Evolutionary conservation across 2,329 filamentous ascomycete species (phyloP).

Genomic region (Basipetospora chlamydospora): DNA sequence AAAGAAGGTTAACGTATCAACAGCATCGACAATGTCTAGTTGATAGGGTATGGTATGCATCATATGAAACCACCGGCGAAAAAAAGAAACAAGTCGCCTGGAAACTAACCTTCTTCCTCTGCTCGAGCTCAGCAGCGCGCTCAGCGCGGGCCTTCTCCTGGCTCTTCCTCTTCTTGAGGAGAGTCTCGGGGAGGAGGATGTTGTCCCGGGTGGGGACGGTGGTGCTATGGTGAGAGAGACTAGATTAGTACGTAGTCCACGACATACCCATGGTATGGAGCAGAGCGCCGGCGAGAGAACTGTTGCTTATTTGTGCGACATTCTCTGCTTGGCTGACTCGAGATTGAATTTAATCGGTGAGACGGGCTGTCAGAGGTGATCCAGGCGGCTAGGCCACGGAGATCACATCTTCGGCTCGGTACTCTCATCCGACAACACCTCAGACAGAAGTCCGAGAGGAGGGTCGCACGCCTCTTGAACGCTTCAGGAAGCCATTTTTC

Average conservation of each 20-base stretch:
- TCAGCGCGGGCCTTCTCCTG: constrained; percentile 98
- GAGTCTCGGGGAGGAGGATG: constrained; percentile 95
- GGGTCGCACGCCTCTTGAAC: not conserved
- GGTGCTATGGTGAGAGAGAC: constrained; percentile 52
- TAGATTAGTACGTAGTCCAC: constrained; percentile 71
- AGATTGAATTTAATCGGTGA: constrained; percentile 74
- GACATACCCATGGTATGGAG: constrained; percentile 47
- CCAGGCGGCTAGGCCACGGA: too few species aligned
- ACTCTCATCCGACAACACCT: constrained; percentile 68
- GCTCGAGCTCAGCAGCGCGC: constrained; percentile 61
- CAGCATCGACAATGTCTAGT: constrained; percentile 98
- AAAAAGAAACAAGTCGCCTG: constrained; percentile 10
- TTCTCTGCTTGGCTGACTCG: constrained; percentile 83
- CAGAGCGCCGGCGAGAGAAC: constrained; percentile 79
- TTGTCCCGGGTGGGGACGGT: constrained; percentile 88
- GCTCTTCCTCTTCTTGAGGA: constrained; percentile 99
- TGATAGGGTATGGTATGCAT: constrained; percentile 64
- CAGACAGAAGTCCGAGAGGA: constrained; percentile 15
- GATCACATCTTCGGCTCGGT: too few species aligned
- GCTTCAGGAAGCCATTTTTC: not conserved
- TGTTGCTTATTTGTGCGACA: constrained; percentile 84
- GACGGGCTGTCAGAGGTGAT: too few species aligned
- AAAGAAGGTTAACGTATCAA: constrained; percentile 98
- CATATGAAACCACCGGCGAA: constrained; percentile 39
- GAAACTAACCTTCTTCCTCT: constrained; percentile 78